phyloP scores from a whole-genome alignment of 768 basidiomycete genomes.

The Boletus pseudo-olivaceus region DNA sequence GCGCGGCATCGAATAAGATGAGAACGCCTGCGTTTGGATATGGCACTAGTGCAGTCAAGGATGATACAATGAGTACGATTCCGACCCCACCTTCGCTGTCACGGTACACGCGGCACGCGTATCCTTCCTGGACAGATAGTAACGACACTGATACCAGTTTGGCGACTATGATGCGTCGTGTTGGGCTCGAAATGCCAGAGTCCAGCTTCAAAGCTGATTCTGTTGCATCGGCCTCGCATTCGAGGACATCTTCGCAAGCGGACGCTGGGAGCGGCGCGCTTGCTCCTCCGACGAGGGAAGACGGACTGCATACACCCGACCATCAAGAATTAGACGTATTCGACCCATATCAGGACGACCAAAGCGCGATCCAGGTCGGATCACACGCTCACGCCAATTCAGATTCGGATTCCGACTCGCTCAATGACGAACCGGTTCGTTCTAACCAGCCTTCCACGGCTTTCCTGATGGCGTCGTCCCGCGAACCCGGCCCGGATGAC shows the following conservation, averaged over 20 bases:
- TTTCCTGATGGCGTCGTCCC: slow-evolving; percentile 58
- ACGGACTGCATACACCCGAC: slow-evolving; percentile 22
- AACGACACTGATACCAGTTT: slow-evolving; percentile 54
- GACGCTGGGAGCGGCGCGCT: not conserved
- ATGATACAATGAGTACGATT: slow-evolving; percentile 66
- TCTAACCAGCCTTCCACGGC: slow-evolving; percentile 66
- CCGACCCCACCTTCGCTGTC: slow-evolving; percentile 70
- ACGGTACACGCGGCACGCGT: slow-evolving; percentile 50
- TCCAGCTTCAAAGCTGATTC: slow-evolving; percentile 23
- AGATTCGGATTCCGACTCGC: slow-evolving; percentile 50
- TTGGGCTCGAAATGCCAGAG: slow-evolving; percentile 46
- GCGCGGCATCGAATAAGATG: slow-evolving; percentile 14
- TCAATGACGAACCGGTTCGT: slow-evolving; percentile 51
- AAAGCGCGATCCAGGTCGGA: slow-evolving; percentile 13
- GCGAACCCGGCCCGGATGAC: slow-evolving; percentile 30
- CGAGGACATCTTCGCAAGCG: slow-evolving; percentile 7
- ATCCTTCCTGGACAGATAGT: slow-evolving; percentile 38
- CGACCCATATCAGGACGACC: slow-evolving; percentile 26
- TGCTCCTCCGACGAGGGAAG: not conserved
- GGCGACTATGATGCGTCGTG: slow-evolving; percentile 66
- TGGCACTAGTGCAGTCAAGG: slow-evolving; percentile 24
- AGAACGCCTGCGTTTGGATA: slow-evolving; percentile 31
- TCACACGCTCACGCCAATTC: slow-evolving; percentile 13
- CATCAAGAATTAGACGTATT: slow-evolving; percentile 22
- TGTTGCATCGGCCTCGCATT: slow-evolving; percentile 10